phyloP scores from a whole-genome alignment of 164 flowering plant genomes.

The Protea cynaroides region DNA sequence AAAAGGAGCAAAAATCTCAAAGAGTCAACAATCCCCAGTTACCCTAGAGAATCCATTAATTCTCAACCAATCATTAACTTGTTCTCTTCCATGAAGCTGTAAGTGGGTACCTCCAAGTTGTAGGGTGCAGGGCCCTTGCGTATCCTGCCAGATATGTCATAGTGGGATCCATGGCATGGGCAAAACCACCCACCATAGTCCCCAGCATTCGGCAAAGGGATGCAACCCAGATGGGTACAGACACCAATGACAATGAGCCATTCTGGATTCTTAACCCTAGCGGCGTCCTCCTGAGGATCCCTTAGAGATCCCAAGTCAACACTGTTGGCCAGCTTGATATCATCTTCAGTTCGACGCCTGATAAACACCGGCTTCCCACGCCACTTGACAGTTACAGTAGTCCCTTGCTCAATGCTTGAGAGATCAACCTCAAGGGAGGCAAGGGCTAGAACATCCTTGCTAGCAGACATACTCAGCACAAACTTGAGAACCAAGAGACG shows the following conservation, averaged over 20 bases:
- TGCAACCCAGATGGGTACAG: slow-evolving; percentile 40
- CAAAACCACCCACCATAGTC: slow-evolving; percentile 44
- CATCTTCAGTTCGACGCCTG: slow-evolving; percentile 33
- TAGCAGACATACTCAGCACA: slow-evolving; percentile 38
- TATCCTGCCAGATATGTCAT: slow-evolving; percentile 36
- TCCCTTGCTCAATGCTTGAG: slow-evolving; percentile 33
- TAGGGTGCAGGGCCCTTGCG: slow-evolving; percentile 39
- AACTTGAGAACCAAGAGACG: slow-evolving; percentile 35
- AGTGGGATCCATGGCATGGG: slow-evolving; percentile 42
- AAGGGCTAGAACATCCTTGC: slow-evolving; percentile 37
- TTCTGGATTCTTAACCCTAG: slow-evolving; percentile 33
- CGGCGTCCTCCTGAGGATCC: slow-evolving; percentile 28
- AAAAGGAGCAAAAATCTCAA: slow-evolving; percentile 2
- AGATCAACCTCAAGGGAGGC: slow-evolving; percentile 41
- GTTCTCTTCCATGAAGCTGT: slow-evolving; percentile 30
- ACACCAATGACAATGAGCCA: slow-evolving; percentile 38
- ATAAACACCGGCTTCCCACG: slow-evolving; percentile 41
- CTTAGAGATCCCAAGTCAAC: slow-evolving; percentile 23
- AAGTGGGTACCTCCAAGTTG: slow-evolving; percentile 35
- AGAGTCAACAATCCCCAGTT: neutral
- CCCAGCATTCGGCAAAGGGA: slow-evolving; percentile 39
- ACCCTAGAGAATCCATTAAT: neutral
- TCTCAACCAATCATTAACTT: slow-evolving; percentile 34
- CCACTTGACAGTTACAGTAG: slow-evolving; percentile 40
- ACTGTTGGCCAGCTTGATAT: slow-evolving; percentile 29